Evolutionary conservation across 2,329 filamentous ascomycete genomes (phyloP), one percentile per base, ranked within the genome.

Genomic region (Hypomyces rosellus): DNA sequence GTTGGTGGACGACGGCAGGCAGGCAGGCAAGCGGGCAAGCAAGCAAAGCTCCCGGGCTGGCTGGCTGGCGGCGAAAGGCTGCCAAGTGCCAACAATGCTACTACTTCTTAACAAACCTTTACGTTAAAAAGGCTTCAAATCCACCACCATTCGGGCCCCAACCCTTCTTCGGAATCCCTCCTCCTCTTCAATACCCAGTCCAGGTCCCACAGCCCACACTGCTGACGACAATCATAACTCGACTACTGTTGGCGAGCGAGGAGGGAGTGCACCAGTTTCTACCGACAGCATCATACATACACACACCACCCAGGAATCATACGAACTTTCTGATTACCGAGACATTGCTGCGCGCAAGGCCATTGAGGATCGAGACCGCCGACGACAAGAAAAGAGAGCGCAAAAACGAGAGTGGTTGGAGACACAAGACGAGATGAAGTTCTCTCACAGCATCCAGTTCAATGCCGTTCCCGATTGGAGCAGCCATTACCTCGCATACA

Each of bases 401-500:
- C 74, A 78, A 67, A 90, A 90, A 75, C 78, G 82, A 67, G 74
- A 75, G 64, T 80, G 81, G 77, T 83, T 91, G 62, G 81, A 88
- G 61, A 76, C 84, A 60, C 80, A 77, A 58, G 84, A 87, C 82
- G 88, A 89, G 65, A 99, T 99, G 93, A 97, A 97, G 85, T 99
- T 99, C 78, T 97, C 92, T 15, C 93, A 99, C 69, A 97, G 92
- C 72, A 86, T 99, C 61, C 93, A 99, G 76, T 99, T 99, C 74
- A 99, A 99, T 75, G 91, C 93, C 56, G 93, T 99, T 61, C 93
- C 93, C n/a, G 93, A 99, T 72, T 99, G 93, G 93, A 96, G 89
- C 75, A 91, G 85, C 63, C 84, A 97, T 70, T 99, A 99, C 71
- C 95, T 99, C 65, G 88, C 91, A 54, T 99, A 99, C 72, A 96